These are phyloP conservation scores for Silene vulgaris DNA, from an alignment of 179 eudicot genomes.

Conservation along the genomic window DNA sequence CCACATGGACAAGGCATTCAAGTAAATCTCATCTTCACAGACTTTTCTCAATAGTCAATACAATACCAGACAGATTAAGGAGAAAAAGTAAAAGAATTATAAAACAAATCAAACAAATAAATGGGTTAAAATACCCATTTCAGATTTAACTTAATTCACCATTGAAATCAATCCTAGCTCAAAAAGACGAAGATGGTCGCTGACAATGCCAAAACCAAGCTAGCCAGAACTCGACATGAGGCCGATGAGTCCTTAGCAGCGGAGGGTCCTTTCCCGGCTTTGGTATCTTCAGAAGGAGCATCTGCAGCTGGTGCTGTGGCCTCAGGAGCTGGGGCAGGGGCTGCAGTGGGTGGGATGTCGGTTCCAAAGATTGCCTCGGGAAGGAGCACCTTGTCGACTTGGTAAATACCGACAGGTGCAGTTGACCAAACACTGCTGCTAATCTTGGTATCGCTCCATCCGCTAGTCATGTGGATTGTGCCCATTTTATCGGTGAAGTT, in stretches of 20 bases:
- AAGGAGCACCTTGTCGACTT: conserved; percentile 68
- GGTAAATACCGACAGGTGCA: conserved; percentile 66
- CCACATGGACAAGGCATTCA: conserved; percentile 15
- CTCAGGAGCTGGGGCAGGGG: conserved; percentile 75
- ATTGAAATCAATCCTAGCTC: conserved; percentile 16
- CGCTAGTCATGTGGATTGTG: conserved; percentile 46
- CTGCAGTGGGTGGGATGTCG: conserved; percentile 70
- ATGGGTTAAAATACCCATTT: conserved; percentile 28
- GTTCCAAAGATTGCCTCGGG: conserved; percentile 85
- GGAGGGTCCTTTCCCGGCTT: conserved; percentile 24
- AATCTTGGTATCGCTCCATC: conserved; percentile 66
- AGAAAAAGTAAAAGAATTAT: conserved; percentile 25
- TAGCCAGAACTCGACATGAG: conserved; percentile 30
- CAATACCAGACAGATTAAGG: conserved; percentile 18
- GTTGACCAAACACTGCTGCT: conserved; percentile 74
- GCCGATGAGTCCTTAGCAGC: conserved; percentile 34
- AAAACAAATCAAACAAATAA: conserved; percentile 34
- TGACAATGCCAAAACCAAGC: conserved; percentile 38
- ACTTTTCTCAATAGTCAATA: conserved; percentile 21
- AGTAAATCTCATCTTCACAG: conserved; percentile 32
- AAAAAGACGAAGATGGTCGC: conserved; percentile 35
- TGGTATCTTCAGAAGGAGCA: conserved; percentile 32
- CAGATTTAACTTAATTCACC: conserved; percentile 30
- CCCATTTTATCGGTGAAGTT: conserved; percentile 75
- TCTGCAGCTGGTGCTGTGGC: conserved; percentile 39